Conservation (phyloP, 108 stramenopile species). For the Cyclotella cryptica region DNA sequence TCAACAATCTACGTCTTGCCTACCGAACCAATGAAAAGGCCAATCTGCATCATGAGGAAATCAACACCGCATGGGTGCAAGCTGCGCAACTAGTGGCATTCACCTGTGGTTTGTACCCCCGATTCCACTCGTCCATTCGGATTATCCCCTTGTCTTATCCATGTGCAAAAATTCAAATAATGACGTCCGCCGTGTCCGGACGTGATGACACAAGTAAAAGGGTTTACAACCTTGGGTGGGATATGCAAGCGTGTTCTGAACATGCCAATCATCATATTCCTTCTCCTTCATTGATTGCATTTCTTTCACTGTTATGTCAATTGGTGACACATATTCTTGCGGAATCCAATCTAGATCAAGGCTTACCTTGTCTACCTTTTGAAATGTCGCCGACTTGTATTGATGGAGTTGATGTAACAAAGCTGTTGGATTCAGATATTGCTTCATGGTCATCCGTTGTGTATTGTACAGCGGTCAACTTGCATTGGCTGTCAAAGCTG, state of each 20-base stretch:
- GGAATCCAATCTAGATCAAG: neutral
- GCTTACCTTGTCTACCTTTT: slow-evolving; percentile 15
- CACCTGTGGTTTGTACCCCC: slow-evolving; percentile 32
- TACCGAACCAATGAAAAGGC: slow-evolving; percentile 43
- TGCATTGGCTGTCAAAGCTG: slow-evolving; percentile 33
- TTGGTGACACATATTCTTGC: slow-evolving; percentile 28
- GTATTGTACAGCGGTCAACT: slow-evolving; percentile 42
- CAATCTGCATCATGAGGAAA: slow-evolving; percentile 30
- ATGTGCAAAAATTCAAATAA: slow-evolving; percentile 45
- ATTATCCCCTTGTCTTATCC: slow-evolving; percentile 42
- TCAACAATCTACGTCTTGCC: slow-evolving; percentile 50
- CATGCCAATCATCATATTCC: slow-evolving; percentile 25
- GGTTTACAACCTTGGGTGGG: slow-evolving; percentile 50
- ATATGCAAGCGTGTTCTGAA: slow-evolving; percentile 2
- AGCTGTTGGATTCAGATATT: slow-evolving; percentile 23
- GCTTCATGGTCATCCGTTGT: slow-evolving; percentile 48
- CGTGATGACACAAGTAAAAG: slow-evolving; percentile 28
- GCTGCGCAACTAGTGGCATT: slow-evolving; percentile 42
- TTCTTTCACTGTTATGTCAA: slow-evolving; percentile 38
- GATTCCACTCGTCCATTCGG: slow-evolving; percentile 28
- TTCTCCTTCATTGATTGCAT: slow-evolving; percentile 18
- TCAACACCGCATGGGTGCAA: slow-evolving; percentile 44
- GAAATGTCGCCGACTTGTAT: slow-evolving; percentile 32
- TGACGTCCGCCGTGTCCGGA: neutral
- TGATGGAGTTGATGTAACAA: slow-evolving; percentile 40